These are phyloP conservation scores for Scenedesmus sp. DNA, from an alignment of 163 green algal species.

Conservation along the genomic window DNA sequence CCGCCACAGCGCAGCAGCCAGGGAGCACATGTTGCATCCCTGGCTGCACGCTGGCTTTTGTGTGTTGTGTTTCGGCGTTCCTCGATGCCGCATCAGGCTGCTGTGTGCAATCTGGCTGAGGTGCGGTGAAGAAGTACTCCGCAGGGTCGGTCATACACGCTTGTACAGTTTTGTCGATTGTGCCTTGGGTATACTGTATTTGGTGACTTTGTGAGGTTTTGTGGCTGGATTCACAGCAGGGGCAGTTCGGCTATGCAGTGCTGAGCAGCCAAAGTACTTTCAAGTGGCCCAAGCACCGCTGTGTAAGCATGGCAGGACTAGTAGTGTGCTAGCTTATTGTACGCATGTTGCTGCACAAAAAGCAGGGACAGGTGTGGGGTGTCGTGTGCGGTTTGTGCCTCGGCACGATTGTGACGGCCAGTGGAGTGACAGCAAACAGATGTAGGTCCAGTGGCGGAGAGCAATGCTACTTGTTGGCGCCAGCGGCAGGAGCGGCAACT, in stretches of 20 bases:
- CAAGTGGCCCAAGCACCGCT: background rate
- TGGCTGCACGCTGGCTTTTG: background rate
- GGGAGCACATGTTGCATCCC: background rate
- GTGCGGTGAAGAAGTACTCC: background rate
- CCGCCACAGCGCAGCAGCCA: background rate
- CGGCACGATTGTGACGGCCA: background rate
- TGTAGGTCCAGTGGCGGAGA: background rate
- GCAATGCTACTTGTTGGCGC: background rate
- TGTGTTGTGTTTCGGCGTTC: background rate
- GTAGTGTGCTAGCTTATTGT: background rate
- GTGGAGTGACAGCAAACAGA: background rate
- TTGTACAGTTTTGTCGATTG: conserved; percentile 1
- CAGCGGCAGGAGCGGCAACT: background rate
- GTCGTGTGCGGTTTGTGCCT: background rate
- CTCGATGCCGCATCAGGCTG: background rate
- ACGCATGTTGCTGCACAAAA: background rate
- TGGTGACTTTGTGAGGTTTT: background rate
- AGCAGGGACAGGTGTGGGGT: background rate
- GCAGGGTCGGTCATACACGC: background rate
- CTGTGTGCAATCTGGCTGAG: background rate
- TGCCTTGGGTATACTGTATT: background rate
- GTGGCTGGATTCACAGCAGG: background rate
- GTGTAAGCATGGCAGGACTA: background rate
- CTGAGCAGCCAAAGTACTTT: background rate
- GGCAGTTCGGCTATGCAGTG: background rate